phyloP scores from a whole-genome alignment of 192 early-diverging fungal species.

The Geosiphon pyriformis region DNA sequence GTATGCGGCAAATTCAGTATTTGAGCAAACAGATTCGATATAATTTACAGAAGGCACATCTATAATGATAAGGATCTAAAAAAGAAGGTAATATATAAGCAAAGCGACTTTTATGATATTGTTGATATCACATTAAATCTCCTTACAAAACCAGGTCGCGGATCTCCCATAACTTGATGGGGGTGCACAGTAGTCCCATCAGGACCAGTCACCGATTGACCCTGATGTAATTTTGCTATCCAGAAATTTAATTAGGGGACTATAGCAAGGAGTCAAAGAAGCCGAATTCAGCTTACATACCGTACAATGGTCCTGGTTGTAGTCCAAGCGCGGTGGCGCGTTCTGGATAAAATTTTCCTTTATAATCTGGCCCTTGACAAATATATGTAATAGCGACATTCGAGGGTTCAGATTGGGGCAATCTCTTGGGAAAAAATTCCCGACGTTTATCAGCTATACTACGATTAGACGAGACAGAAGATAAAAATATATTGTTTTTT shows the following conservation, averaged over 20 bases:
- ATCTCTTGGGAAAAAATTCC: constrained; percentile 19
- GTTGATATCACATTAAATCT: not conserved
- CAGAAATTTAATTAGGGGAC: not conserved
- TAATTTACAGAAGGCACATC: constrained; percentile 61
- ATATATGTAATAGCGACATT: constrained; percentile 63
- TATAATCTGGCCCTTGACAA: constrained; percentile 63
- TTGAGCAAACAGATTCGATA: constrained; percentile 40
- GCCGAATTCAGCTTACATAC: constrained; percentile 21
- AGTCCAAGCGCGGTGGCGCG: constrained; percentile 65
- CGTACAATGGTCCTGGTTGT: constrained; percentile 55
- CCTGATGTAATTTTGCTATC: constrained; percentile 49
- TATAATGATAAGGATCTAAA: constrained; percentile 56
- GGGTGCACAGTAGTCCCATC: constrained; percentile 68
- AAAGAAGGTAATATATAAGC: not conserved
- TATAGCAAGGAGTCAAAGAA: not conserved
- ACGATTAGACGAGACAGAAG: not conserved
- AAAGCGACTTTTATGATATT: not conserved
- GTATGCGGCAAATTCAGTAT: constrained; percentile 43
- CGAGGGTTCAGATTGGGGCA: constrained; percentile 46
- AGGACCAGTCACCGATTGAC: constrained; percentile 48
- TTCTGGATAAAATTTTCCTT: constrained; percentile 73
- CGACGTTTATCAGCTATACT: not conserved
- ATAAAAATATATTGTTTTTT: constrained; percentile 5
- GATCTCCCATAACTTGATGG: constrained; percentile 58
- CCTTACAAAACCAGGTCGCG: constrained; percentile 53